Evolutionary conservation across 2,329 filamentous ascomycete genomes (phyloP).

Genomic region (Thelonectria olida): DNA sequence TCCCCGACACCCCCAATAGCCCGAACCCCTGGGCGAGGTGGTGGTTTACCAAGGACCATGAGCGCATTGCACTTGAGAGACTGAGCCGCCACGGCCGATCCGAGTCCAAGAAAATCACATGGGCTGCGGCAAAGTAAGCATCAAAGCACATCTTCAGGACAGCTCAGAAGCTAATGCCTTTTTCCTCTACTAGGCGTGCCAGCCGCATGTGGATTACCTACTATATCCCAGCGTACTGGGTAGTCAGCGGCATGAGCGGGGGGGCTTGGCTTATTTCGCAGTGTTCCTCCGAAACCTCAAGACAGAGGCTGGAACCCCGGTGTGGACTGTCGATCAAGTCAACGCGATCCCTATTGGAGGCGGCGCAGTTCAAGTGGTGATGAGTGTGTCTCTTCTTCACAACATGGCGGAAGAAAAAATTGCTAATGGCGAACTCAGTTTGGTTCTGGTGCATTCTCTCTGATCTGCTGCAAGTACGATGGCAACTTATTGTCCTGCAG

Average conservation of each 20-base stretch:
- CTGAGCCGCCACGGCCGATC: slow-evolving; percentile 35
- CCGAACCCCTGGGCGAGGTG: slow-evolving; percentile 41
- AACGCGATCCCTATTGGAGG: slow-evolving; percentile 60
- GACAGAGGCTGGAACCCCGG: slow-evolving; percentile 33
- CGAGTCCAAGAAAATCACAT: slow-evolving; percentile 38
- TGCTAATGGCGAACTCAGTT: slow-evolving; percentile 42
- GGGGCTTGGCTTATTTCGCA: slow-evolving; percentile 42
- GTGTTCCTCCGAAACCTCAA: slow-evolving; percentile 43
- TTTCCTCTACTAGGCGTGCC: slow-evolving; percentile 24
- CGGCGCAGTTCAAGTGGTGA: slow-evolving; percentile 52
- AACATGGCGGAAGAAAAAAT: not conserved
- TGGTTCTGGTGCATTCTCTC: slow-evolving; percentile 65
- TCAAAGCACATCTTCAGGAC: no score
- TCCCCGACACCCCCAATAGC: slow-evolving; percentile 8
- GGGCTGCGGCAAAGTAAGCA: slow-evolving; percentile 34
- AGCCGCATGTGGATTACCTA: slow-evolving; percentile 43
- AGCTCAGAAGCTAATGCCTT: not conserved
- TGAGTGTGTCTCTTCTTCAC: slow-evolving; percentile 36
- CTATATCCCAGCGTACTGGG: slow-evolving; percentile 26
- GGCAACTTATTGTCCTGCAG: slow-evolving; percentile 60
- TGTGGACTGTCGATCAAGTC: slow-evolving; percentile 52
- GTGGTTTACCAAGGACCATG: slow-evolving; percentile 39
- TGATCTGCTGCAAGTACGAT: slow-evolving; percentile 58
- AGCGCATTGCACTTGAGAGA: slow-evolving; percentile 39
- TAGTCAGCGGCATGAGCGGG: slow-evolving; percentile 22